These are phyloP conservation scores for Kazachstania sp. DNA, from an alignment of 1,139 yeast species.

Conservation along the genomic window DNA sequence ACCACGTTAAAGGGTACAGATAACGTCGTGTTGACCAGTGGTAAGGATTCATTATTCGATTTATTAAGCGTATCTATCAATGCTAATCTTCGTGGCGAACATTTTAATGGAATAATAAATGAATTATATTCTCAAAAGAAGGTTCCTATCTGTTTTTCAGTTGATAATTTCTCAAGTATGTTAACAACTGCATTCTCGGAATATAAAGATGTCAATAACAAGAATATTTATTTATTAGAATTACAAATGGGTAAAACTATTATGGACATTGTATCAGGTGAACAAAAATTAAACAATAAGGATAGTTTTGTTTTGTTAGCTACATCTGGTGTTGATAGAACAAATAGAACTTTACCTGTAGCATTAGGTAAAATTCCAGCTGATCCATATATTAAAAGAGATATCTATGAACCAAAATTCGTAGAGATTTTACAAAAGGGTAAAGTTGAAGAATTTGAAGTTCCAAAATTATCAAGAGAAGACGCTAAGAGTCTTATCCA, in stretches of 20 bases:
- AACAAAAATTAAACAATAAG: constrained; percentile 34
- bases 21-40: constrained; percentile 34
- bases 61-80: constrained; percentile 34
- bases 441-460: constrained; percentile 40
- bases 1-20: constrained; percentile 24
- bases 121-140: constrained; percentile 39
- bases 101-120: constrained; percentile 46
- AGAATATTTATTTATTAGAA: constrained; percentile 50
- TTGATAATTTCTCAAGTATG: constrained; percentile 69
- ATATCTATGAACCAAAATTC: constrained; percentile 47
- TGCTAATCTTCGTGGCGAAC: constrained; percentile 33
- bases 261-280: constrained; percentile 51
- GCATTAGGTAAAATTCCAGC: constrained; percentile 49
- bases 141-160: constrained; percentile 57
- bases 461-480: constrained; percentile 44
- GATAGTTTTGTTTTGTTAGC: constrained; percentile 64
- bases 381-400: constrained; percentile 47
- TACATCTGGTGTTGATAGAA: constrained; percentile 43
- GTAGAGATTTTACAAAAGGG: constrained; percentile 43
- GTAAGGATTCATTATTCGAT: constrained; percentile 39
- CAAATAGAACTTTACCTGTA: constrained; percentile 48
- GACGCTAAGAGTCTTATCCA: constrained; percentile 49
- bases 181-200: constrained; percentile 48
- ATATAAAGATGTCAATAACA: constrained; percentile 53
- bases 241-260: constrained; percentile 62